Conservation (phyloP, 139 green algal species). For the Picochlorum sp. region DNA sequence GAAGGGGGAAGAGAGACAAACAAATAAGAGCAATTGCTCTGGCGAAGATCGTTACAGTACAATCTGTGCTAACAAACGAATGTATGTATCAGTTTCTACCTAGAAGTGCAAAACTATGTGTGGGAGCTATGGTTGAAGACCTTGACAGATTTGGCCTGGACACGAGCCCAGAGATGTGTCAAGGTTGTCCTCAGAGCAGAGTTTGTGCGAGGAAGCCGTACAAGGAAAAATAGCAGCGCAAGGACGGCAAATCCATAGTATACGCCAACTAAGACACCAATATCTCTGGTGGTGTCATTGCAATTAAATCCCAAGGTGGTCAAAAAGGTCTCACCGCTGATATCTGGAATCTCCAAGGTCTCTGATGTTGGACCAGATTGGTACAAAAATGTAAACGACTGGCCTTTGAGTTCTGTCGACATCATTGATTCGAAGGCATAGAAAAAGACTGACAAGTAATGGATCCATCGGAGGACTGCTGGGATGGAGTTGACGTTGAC, state of each 20-base stretch:
- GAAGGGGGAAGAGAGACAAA: too few relatives aligned
- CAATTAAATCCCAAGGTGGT: slow-evolving; percentile 24
- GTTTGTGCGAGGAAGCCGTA: slow-evolving; percentile 15
- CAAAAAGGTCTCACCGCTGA: slow-evolving; percentile 22
- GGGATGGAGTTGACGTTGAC: slow-evolving; percentile 17
- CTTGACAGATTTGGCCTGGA: background rate
- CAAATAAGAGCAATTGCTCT: too few relatives aligned
- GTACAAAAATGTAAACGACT: too few relatives aligned
- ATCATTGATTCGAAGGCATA: slow-evolving; percentile 36
- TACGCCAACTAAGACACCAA: slow-evolving; percentile 26
- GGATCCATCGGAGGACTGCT: slow-evolving; percentile 49
- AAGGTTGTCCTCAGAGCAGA: background rate
- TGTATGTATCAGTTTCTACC: too few relatives aligned
- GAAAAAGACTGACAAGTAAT: slow-evolving; percentile 51
- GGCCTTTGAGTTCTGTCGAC: slow-evolving; percentile 16
- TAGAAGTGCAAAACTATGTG: too few relatives aligned
- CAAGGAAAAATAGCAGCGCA: slow-evolving; percentile 15
- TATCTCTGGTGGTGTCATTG: slow-evolving; percentile 12
- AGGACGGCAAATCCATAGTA: slow-evolving; percentile 19
- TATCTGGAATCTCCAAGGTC: slow-evolving; percentile 8
- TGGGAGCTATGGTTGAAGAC: background rate
- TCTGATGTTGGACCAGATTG: slow-evolving; percentile 3
- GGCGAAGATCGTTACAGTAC: too few relatives aligned
- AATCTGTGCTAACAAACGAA: too few relatives aligned
- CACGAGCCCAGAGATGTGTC: background rate